Base-by-base conservation (phyloP, 1,284 basidiomycete genomes). In the Trametes hirsuta region DNA sequence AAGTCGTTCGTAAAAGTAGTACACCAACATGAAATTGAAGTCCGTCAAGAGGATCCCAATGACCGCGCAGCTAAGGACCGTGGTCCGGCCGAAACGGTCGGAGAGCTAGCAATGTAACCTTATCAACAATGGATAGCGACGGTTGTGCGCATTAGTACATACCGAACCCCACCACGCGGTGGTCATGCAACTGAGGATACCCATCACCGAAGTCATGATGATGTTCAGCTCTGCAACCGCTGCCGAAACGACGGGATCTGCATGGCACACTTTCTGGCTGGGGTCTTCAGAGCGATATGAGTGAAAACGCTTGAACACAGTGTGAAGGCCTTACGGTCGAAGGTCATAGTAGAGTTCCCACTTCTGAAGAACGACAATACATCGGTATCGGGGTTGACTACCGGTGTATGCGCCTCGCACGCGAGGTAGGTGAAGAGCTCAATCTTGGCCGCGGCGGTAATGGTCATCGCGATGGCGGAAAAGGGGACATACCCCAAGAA, bases 141-240 rank as follows among this genome's bases (percentile, higher is more conserved):
- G 55, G n/a, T 59, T 52, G 34, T 34, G 47, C 62, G 10, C 10
- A 5, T 30, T 11, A 22, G 56, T 62, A 37, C 83, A 63, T 71
- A 88, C 88, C 51, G 87, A 82, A 52, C 91, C 90, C 95, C 95
- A 97, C 82, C 87, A 94, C 2, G 85, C 93, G 4, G 91, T 89
- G 0, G 93, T 95, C 44, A 95, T 69, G 66, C 86, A 87, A 42
- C 81, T 80, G 18, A 92, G 77, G 45, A 94, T 72, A 8, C 94
- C 95, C 76, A 85, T 86, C n/a, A 81, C 78, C 1, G 88, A 79
- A 0, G 82, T 78, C 71, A 93, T 85, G 35, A 81, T 88, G 84
- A 70, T 64, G 60, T 49, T 61, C 52, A 68, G 52, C 69, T 82
- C 85, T 6, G 93, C 90, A 6, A 89, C 89, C 5, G 82, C 83